Evolutionary conservation across 306 rosid genomes (phyloP).

Genomic region (Gastrolobium villosum): DNA sequence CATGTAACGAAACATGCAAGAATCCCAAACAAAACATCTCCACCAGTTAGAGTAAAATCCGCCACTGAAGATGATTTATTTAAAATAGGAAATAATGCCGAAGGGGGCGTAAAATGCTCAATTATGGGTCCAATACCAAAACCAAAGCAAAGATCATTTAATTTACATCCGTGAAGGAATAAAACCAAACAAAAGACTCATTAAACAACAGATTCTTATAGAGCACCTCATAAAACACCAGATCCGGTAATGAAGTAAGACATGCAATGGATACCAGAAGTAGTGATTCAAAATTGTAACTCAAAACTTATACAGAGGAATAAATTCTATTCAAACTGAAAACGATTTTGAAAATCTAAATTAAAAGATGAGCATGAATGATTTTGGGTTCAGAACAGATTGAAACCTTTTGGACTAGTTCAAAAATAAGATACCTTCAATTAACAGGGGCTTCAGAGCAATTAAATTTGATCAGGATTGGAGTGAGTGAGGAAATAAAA

Average conservation of each 20-base stretch:
- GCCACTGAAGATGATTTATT: background rate
- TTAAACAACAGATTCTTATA: conserved; percentile 39
- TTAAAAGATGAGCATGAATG: background rate
- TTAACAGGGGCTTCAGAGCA: background rate
- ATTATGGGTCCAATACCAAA: conserved; percentile 37
- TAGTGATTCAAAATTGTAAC: conserved; percentile 5
- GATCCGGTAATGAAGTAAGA: conserved; percentile 66
- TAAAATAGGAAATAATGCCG: conserved; percentile 25
- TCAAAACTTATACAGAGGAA: background rate
- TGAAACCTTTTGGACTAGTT: background rate
- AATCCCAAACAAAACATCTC: conserved; percentile 8
- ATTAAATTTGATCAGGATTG: conserved; percentile 22
- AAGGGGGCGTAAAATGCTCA: conserved; percentile 16
- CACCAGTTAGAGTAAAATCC: background rate
- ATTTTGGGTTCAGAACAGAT: conserved; percentile 17
- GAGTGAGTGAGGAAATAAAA: background rate
- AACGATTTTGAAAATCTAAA: background rate
- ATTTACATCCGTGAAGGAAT: background rate
- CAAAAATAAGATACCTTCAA: background rate
- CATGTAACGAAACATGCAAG: conserved; percentile 32
- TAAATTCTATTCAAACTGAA: conserved; percentile 30
- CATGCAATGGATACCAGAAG: conserved; percentile 65
- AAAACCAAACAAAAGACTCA: conserved; percentile 31
- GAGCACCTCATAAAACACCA: conserved; percentile 53
- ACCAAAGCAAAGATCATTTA: background rate